Evolutionary conservation across 768 basidiomycete genomes (phyloP), one percentile per base, ranked within the genome.

Genomic region (Phanerodontia chrysosporium): DNA sequence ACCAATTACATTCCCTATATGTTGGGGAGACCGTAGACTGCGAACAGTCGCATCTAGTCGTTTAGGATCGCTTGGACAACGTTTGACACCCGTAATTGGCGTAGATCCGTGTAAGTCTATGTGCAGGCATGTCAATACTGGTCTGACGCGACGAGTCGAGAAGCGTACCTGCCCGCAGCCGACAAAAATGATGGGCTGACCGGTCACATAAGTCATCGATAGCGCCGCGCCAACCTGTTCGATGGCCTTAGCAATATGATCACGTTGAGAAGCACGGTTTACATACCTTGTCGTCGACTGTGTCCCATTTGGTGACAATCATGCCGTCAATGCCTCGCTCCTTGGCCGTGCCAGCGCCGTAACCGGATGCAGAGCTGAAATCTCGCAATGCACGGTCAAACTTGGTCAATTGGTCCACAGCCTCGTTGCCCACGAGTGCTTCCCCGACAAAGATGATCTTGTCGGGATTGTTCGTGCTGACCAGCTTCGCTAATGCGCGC

Each of bases 281-380:
- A n/a, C 81, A 56, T 57, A 90, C 95, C 83, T 95, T 95, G 75
- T 95, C 93, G 67, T 95, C 93, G 22, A 98, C 97, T 1, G 96
- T 98, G 68, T 99, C 97, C 89, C 97, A 98, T 74, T 99, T 99
- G 30, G 97, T 99, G 59, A 99, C 85, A 45, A 99, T 78, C 89
- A 97, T 98, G 25, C 96, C 97, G 70, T 99, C 97, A 61, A 99
- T 96, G 5, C 97, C 97, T 22, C 97, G 84, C 51, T 88, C 88
- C 70, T 85, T 85, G 18, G 84, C 84, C 28, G 77, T 74, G 10
- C 83, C 82, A 14, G 70, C 74, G 21, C 29, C 24, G 21, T 29
- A 25, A 22, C 51, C 29, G 0, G 85, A 82, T 6, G 84, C 82
- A 18, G 87, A 83, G 6, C 94, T 94, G 67, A 98, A 98, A 69